Conservation (phyloP, 2,329 filamentous ascomycete species). For the Periglandula ipomoeae region DNA sequence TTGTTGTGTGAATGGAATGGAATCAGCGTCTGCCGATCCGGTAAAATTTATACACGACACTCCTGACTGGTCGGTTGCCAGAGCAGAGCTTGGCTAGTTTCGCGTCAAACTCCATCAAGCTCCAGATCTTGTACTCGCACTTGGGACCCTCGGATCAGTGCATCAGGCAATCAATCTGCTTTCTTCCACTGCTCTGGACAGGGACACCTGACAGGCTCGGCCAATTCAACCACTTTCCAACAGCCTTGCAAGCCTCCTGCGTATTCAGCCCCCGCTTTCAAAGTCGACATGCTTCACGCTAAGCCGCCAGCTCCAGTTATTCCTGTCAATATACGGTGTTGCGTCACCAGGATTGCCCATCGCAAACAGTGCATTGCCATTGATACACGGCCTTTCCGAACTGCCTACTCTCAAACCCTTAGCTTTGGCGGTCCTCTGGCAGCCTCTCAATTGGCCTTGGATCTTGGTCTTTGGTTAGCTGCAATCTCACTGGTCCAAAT, state of each 20-base stretch:
- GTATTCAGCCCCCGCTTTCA: not conserved
- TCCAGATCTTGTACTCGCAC: too few relatives aligned
- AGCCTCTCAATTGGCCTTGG: not conserved
- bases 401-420: not conserved
- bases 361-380: not conserved
- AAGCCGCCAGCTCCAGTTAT: not conserved
- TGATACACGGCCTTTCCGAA: not conserved
- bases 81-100: too few relatives aligned
- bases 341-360: not conserved
- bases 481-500: slow-evolving; percentile 1
- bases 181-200: too few relatives aligned
- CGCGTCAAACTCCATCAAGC: too few relatives aligned
- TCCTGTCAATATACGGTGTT: not conserved
- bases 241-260: not conserved
- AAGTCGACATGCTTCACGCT: too few relatives aligned
- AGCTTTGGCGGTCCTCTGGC: too few relatives aligned
- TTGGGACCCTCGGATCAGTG: too few relatives aligned
- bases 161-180: too few relatives aligned
- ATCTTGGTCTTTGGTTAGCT: not conserved
- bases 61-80: too few relatives aligned
- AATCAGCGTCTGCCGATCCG: too few relatives aligned
- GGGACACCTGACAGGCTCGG: not conserved
- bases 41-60: too few relatives aligned
- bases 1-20: too few relatives aligned
- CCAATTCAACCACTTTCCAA: not conserved